Evolutionary conservation across 2,329 filamentous ascomycete genomes (phyloP), one percentile per base, ranked within the genome.

Genomic region (Penicillium sp.): DNA sequence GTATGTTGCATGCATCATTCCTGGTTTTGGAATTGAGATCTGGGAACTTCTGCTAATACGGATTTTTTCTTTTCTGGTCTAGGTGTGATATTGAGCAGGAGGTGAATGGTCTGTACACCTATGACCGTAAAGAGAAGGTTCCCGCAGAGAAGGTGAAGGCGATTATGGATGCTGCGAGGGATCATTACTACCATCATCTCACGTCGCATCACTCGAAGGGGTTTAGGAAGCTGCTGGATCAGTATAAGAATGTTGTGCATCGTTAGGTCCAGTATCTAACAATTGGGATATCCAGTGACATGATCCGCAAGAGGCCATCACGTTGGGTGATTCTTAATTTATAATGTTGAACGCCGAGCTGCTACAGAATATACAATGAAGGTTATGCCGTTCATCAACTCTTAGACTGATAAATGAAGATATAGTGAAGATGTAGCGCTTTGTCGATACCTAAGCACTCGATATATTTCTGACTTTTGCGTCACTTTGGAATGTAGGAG

Each of bases 31-130:
- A 1, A 6, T 44, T 51, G 38, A 9, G 11, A 31, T 15, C 16
- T 2, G 29, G 15, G 38, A 16, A 27, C 4, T 9, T 40, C 6
- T 23, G 47, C 48, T 56, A 46, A 48, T 27, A 9, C 31, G 2
- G 29, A 21, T 13, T 56, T 45, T 46, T 36, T 49, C 23, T 27
- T 10, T 5, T 38, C 15, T 13, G 13, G 5, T 36, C 31, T 16
- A 19, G 68, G 60, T 78, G 78, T 55, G 82, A 85, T 65, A 85
- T 89, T 50, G 86, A 89, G 70, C 86, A 89, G 65, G 87, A 89
- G 66, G 83, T 84, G 36, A 89, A 89, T 62, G 87, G 86, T 0
- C 65, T 89, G 25, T 88, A 87, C 63, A 82, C 84, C 0, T 87
- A 82, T 60, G 81, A 87, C 59, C 79, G 87, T 1, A 76, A 79